phyloP scores from a whole-genome alignment of 768 basidiomycete genomes.

The Mrakia hoshinonis region DNA sequence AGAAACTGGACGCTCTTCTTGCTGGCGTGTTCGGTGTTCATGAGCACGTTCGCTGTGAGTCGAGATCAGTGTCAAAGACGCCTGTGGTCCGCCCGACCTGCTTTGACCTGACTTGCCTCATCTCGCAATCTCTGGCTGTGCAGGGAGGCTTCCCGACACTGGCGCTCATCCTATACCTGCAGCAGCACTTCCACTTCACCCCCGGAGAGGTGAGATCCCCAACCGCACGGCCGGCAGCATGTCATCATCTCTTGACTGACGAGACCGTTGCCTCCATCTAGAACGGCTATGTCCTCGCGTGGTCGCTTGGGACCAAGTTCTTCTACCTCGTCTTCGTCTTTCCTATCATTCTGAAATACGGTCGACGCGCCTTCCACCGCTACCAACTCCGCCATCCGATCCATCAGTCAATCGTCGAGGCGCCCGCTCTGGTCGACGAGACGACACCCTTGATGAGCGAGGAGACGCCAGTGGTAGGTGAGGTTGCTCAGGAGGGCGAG shows the following conservation, averaged over 20 bases:
- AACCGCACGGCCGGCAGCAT: too few species aligned
- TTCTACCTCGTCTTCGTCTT: neutral
- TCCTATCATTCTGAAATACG: neutral
- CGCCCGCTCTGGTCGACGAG: neutral
- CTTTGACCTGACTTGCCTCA: neutral
- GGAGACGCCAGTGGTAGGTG: neutral
- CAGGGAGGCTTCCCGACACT: neutral
- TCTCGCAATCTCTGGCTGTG: neutral
- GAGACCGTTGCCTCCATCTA: neutral
- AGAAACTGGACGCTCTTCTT: neutral
- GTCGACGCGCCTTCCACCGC: neutral
- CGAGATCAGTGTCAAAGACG: neutral
- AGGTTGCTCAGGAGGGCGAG: neutral
- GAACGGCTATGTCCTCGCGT: constrained; percentile 2
- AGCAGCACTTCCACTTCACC: neutral
- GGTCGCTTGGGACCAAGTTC: neutral
- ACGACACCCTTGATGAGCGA: neutral
- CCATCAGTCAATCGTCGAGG: neutral
- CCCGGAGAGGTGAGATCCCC: neutral
- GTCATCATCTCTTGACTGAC: neutral
- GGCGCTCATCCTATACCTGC: neutral
- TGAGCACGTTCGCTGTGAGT: neutral
- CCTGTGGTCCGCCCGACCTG: neutral
- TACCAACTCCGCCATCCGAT: constrained; percentile 1
- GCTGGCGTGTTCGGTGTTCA: neutral